Conservation (phyloP, 2,329 filamentous ascomycete genomes). For the Colletotrichum sansevieriae region DNA sequence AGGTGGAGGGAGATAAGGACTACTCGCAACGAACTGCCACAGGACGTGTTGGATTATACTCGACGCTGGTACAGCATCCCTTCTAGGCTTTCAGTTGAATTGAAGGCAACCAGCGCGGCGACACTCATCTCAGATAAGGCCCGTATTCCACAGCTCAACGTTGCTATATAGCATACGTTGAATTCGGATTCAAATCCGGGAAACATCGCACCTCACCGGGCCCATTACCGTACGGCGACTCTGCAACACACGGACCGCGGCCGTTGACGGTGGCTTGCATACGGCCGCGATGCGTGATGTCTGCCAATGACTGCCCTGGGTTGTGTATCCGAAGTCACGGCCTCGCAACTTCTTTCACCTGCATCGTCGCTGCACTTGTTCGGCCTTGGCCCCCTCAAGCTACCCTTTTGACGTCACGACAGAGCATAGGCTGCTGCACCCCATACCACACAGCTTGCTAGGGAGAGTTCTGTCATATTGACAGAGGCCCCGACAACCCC, state of each 20-base stretch:
- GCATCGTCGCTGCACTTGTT: background rate
- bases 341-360: background rate
- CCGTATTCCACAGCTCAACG: too few relatives aligned
- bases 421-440: too few relatives aligned
- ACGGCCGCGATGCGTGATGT: constrained; percentile 3
- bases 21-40: background rate
- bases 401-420: constrained; percentile 23
- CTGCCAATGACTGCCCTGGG: background rate
- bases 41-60: too few relatives aligned
- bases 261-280: background rate
- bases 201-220: background rate
- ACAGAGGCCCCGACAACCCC: constrained; percentile 11
- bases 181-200: background rate
- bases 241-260: background rate
- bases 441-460: background rate
- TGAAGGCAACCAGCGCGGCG: background rate
- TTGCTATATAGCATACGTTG: background rate
- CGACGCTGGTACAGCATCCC: background rate
- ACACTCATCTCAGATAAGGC: background rate
- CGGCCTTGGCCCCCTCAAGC: constrained; percentile 14
- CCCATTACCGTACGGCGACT: background rate
- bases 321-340: background rate
- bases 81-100: background rate
- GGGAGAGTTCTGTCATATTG: constrained; percentile 27
- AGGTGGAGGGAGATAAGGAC: background rate